Percentiles rank a stretch among this genome's conserved stretches.
phyloP scores from a whole-genome alignment of 352 stramenopile species.

The Thalassiosira livingstoniorum region DNA sequence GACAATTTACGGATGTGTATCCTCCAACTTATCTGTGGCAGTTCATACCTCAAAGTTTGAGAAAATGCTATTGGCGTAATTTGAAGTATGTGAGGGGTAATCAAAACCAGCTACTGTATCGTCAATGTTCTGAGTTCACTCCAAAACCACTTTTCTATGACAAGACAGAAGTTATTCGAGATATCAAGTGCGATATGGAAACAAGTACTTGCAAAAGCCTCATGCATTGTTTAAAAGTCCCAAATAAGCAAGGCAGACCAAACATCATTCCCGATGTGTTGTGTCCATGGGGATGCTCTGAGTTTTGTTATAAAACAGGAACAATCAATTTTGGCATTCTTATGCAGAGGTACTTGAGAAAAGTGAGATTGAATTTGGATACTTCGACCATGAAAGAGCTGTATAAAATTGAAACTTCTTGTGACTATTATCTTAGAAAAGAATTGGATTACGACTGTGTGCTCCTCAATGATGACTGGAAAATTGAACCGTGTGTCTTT shows the following conservation, averaged over 20 bases:
- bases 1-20: constrained; percentile 9
- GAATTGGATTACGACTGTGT: constrained; percentile 27
- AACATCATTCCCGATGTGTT: constrained; percentile 34
- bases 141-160: constrained; percentile 5
- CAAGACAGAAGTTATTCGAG: not conserved
- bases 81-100: not conserved
- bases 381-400: not conserved
- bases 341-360: constrained; percentile 36
- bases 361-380: constrained; percentile 31
- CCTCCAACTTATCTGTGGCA: constrained; percentile 4
- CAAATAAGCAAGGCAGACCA: not conserved
- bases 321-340: constrained; percentile 17
- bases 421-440: constrained; percentile 18
- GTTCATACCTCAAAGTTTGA: constrained; percentile 19
- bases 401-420: constrained; percentile 30
- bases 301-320: constrained; percentile 23
- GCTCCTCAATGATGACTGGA: constrained; percentile 39
- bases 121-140: not conserved
- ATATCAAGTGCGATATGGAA: not conserved
- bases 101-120: not conserved
- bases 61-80: not conserved
- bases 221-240: not conserved
- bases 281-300: constrained; percentile 40
- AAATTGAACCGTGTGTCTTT: constrained; percentile 8
- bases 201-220: not conserved